Evolutionary conservation across 139 green algal genomes (phyloP), one percentile per base, ranked within the genome.

Genomic region (Micromonas pusilla): DNA sequence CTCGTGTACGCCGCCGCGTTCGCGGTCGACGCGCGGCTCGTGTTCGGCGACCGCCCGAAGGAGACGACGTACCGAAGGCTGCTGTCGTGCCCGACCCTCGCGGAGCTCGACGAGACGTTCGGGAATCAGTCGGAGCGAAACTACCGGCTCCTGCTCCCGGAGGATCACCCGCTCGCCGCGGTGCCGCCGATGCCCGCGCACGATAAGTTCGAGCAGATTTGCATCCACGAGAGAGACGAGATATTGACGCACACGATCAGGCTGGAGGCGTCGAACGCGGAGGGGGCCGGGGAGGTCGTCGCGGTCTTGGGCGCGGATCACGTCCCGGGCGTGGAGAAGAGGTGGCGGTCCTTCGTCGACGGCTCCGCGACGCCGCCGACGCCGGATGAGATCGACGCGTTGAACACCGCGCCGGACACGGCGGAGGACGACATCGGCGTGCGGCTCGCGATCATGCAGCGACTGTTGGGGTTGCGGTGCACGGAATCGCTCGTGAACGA

Each of bases 1-100:
- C 30, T 75, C 19, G 68, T 75, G 3, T 75, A 75, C 68, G 68
- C 68, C 3, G 68, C 68, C 34, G 68, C 68, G 68, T 63, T 75
- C 21, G 37, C 37, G 37, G 68, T 75, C 19, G 37, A 39, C 4
- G 68, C 68, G 19, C 60, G 25, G 25, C n/a, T 75, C n/a, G 68
- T 75, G 5, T 75, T 53, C 30, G 68, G 37, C 5, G 68, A 75
- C 53, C 28, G 68, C 16, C 68, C 68, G 1, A 75, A 75, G 38
- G 38, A n/a, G 38, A 26, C 28, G 37, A 75, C 68, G 37, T 64
- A 64, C 33, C 19, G 37, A 32, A 23, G 68, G 30, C 53, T 75
- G 25, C 19, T 75, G 37, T 33, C 68, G 23, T 13, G 13, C 30
- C 68, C 68, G 4, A 75, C 68, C 34, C 38, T 75, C 21, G 68